A percentile compares a stretch with the other conserved stretches of the same genome.
These are phyloP conservation scores for Aegilops tauschii DNA, from an alignment of 176 grass and related monocot species.

Conservation along the genomic window DNA sequence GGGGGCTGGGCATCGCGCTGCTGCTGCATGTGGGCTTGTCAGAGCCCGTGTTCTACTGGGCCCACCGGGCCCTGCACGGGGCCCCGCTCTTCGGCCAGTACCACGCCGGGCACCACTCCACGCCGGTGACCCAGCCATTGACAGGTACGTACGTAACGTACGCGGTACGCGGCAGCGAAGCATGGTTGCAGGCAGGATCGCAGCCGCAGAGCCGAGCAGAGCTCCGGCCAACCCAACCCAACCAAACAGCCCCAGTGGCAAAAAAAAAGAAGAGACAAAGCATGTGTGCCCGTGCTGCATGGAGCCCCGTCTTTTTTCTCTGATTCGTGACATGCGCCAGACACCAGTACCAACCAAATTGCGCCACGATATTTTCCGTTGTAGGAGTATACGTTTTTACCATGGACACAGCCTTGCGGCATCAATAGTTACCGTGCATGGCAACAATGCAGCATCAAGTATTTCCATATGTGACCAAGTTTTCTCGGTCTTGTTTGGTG, in stretches of 20 bases:
- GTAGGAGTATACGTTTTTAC: background rate
- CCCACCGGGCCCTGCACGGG: slow-evolving; percentile 65
- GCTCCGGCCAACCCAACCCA: background rate
- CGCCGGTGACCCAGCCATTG: slow-evolving; percentile 48
- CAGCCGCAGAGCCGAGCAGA: background rate
- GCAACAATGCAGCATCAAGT: background rate
- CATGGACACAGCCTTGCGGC: background rate
- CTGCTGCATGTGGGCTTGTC: slow-evolving; percentile 73
- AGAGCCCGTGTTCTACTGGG: slow-evolving; percentile 82
- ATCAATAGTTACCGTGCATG: background rate
- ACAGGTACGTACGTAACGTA: slow-evolving; percentile 47
- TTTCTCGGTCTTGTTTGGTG: background rate
- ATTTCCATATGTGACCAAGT: background rate
- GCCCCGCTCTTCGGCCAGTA: slow-evolving; percentile 50
- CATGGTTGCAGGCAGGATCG: background rate
- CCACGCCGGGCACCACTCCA: slow-evolving; percentile 70
- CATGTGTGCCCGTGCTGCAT: background rate
- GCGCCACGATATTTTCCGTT: background rate
- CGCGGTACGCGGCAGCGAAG: background rate
- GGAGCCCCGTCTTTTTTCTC: background rate
- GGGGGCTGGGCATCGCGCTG: slow-evolving; percentile 54
- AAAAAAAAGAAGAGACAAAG: background rate
- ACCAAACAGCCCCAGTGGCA: background rate
- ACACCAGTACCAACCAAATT: background rate
- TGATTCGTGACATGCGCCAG: background rate